These are phyloP conservation scores for Moesziomyces antarcticus DNA, from an alignment of 1,284 basidiomycete species.

Conservation along the genomic window DNA sequence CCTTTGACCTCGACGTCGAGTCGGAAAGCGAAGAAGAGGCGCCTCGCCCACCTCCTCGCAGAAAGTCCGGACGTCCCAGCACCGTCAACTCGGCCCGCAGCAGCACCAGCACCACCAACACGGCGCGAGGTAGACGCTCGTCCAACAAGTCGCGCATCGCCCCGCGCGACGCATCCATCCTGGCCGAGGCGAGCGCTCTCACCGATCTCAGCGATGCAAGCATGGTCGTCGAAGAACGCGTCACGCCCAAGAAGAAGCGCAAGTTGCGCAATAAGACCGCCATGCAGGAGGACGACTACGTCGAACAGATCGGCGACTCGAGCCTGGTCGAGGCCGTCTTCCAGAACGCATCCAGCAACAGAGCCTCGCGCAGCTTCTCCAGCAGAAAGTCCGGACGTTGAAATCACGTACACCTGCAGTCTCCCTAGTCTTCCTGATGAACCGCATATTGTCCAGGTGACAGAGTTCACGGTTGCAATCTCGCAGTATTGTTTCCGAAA, in stretches of 20 bases:
- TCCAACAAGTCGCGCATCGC: slow-evolving; percentile 29
- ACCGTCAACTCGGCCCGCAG: slow-evolving; percentile 7
- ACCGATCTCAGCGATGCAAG: slow-evolving; percentile 46
- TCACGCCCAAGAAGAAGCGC: slow-evolving; percentile 43
- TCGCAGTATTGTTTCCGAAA: no score
- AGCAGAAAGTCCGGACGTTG: slow-evolving; percentile 18
- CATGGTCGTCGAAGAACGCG: slow-evolving; percentile 28
- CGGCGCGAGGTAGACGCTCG: slow-evolving; percentile 28
- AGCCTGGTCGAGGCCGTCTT: slow-evolving; percentile 43
- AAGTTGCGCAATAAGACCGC: slow-evolving; percentile 50
- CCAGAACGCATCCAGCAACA: slow-evolving; percentile 21
- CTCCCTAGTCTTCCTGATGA: no score
- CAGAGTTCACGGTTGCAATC: no score
- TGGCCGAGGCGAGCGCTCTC: slow-evolving; percentile 17
- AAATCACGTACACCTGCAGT: neutral
- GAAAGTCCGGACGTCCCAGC: slow-evolving; percentile 31
- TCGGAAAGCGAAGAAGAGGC: slow-evolving; percentile 32
- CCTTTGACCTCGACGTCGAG: slow-evolving; percentile 11
- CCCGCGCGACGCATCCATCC: slow-evolving; percentile 15
- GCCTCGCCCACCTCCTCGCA: slow-evolving; percentile 7
- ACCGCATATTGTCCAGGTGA: no score
- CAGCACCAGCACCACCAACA: slow-evolving; percentile 27
- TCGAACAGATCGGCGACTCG: slow-evolving; percentile 50
- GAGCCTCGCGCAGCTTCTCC: slow-evolving; percentile 23
- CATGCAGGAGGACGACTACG: slow-evolving; percentile 51